These are phyloP conservation scores for Penicillium steckii DNA, from an alignment of 495 filamentous ascomycete species.

Conservation along the genomic window DNA sequence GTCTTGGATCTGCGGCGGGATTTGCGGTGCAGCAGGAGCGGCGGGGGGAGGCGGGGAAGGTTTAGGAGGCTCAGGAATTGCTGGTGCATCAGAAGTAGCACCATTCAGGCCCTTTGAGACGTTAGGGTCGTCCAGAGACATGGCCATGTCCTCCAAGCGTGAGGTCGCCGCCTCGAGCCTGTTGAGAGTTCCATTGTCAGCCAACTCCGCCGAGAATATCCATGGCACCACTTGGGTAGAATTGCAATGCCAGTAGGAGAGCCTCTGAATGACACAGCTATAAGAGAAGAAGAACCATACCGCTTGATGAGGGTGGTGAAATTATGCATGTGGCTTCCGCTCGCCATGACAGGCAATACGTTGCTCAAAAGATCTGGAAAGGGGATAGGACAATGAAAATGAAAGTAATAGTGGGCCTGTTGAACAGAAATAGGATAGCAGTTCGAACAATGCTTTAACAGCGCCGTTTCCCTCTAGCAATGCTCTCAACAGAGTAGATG, in stretches of 20 bases:
- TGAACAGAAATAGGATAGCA: background rate
- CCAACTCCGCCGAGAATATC: background rate
- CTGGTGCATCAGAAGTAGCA: conserved; percentile 36
- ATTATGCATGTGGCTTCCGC: conserved; percentile 81
- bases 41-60: conserved; percentile 44
- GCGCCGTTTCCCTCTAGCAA: conserved; percentile 2
- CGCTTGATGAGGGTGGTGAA: conserved; percentile 96
- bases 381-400: conserved; percentile 16
- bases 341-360: conserved; percentile 49
- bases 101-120: conserved; percentile 46
- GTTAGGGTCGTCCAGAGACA: conserved; percentile 59
- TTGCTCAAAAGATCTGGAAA: conserved; percentile 21
- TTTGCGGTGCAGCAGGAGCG: conserved; percentile 50
- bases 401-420: background rate
- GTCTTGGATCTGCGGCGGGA: conserved; percentile 78
- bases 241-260: conserved; percentile 3
- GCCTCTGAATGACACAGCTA: background rate
- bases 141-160: conserved; percentile 92
- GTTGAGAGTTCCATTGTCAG: conserved; percentile 29
- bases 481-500: conserved; percentile 2
- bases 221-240: background rate
- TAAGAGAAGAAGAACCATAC: conserved; percentile 49
- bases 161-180: conserved; percentile 98
- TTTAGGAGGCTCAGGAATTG: conserved; percentile 36
- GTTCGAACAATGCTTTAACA: background rate